These are phyloP conservation scores for Phytophthora palmivora DNA, from an alignment of 352 stramenopile species.

Conservation along the genomic window DNA sequence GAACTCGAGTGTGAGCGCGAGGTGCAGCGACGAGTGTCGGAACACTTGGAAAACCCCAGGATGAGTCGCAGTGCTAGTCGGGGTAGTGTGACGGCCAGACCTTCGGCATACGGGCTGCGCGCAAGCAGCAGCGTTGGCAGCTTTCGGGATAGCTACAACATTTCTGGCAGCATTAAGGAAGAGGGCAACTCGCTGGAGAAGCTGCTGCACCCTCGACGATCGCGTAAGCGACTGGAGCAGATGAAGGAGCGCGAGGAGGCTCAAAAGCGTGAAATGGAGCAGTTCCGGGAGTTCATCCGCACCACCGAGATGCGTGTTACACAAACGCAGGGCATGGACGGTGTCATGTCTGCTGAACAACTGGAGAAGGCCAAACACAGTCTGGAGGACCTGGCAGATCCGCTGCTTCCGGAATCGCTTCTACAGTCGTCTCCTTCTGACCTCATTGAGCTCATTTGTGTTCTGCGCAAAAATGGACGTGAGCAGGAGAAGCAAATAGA, in stretches of 20 bases:
- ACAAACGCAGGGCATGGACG: conserved; percentile 19
- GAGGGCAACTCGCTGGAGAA: conserved; percentile 76
- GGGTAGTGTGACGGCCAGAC: conserved; percentile 22
- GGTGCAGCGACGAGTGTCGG: conserved; percentile 74
- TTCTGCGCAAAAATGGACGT: conserved; percentile 72
- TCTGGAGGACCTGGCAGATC: conserved; percentile 56
- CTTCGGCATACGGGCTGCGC: conserved; percentile 26
- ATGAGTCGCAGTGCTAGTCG: conserved; percentile 31
- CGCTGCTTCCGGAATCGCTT: conserved; percentile 62
- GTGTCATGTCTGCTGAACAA: conserved; percentile 26
- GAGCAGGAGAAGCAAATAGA: conserved; percentile 81
- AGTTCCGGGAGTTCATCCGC: conserved; percentile 88
- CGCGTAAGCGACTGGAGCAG: conserved; percentile 64
- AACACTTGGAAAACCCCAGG: conserved; percentile 40
- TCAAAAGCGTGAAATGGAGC: conserved; percentile 86
- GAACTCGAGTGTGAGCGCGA: conserved; percentile 82
- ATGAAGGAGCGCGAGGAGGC: conserved; percentile 76
- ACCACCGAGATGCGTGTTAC: conserved; percentile 58
- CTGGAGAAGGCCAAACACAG: conserved; percentile 37
- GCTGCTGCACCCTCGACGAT: conserved; percentile 77
- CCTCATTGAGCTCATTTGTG: conserved; percentile 73
- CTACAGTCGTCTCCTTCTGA: conserved; percentile 56
- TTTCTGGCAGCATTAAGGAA: conserved; percentile 38
- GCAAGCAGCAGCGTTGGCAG: conserved; percentile 30
- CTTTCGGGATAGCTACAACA: conserved; percentile 51